Percentiles rank a stretch among this genome's conserved stretches.
Conservation (phyloP, 1,284 basidiomycete species). For the Fomitopsis betulina region DNA sequence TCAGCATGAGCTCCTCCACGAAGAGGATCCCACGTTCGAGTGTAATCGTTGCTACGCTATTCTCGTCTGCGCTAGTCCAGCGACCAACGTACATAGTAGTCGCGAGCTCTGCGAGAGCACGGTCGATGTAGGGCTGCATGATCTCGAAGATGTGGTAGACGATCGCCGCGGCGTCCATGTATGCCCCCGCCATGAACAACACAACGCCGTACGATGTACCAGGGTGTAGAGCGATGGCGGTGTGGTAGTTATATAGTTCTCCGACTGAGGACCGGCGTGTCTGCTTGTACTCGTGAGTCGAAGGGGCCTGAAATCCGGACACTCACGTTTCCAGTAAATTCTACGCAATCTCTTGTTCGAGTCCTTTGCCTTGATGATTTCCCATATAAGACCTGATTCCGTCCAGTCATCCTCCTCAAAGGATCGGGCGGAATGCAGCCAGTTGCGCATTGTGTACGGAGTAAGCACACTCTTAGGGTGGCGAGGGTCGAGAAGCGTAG, state of each 20-base stretch:
- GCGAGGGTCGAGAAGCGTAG: constrained; percentile 37
- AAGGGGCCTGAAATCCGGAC: background rate
- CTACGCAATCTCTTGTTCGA: constrained; percentile 33
- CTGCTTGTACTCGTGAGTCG: background rate
- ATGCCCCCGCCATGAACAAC: constrained; percentile 39
- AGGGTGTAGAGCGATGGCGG: constrained; percentile 39
- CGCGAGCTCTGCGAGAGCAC: constrained; percentile 27
- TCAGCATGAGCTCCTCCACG: constrained; percentile 25
- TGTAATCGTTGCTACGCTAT: constrained; percentile 16
- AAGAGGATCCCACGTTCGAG: constrained; percentile 32
- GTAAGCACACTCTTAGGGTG: constrained; percentile 33
- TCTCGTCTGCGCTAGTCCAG: constrained; percentile 25
- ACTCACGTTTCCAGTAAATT: constrained; percentile 31
- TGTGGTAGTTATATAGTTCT: constrained; percentile 39
- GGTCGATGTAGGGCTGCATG: constrained; percentile 38
- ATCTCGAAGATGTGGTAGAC: constrained; percentile 33
- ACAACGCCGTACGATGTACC: constrained; percentile 43
- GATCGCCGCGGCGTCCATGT: constrained; percentile 32
- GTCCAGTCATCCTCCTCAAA: constrained; percentile 34
- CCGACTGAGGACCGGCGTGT: constrained; percentile 31
- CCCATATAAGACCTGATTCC: constrained; percentile 45
- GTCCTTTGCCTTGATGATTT: constrained; percentile 34
- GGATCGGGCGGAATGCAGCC: constrained; percentile 37
- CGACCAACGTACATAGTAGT: constrained; percentile 30
- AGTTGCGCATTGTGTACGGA: constrained; percentile 33